Percentiles rank a stretch among this genome's conserved stretches.
Evolutionary conservation across 2,329 filamentous ascomycete genomes (phyloP).

Genomic region (Colletotrichum sp.): DNA sequence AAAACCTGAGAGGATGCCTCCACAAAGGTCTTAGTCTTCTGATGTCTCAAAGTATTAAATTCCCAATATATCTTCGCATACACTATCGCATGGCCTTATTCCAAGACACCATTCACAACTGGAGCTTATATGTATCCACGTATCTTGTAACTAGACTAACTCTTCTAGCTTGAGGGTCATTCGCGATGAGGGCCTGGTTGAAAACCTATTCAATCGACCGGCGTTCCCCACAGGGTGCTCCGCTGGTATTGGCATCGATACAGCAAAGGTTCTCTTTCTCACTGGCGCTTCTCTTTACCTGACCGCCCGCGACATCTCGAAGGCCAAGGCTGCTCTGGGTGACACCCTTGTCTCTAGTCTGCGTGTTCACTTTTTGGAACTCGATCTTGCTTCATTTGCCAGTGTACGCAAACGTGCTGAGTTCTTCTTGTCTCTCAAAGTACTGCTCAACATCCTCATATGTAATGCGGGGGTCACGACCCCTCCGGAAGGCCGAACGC

Average conservation of each 20-base stretch:
- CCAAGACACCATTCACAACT: not conserved
- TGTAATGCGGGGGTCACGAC: constrained; percentile 38
- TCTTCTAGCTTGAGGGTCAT: not conserved
- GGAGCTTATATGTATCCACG: fast-evolving
- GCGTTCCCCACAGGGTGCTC: constrained; percentile 38
- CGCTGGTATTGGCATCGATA: constrained; percentile 47
- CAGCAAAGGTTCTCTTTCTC: constrained; percentile 26
- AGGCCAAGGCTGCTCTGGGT: constrained; percentile 31
- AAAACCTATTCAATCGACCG: not conserved
- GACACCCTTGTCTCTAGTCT: constrained; percentile 11
- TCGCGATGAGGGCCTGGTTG: constrained; percentile 1
- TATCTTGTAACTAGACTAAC: not conserved
- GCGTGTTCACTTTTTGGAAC: not conserved
- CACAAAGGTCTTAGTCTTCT: too few species aligned
- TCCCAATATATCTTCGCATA: not conserved
- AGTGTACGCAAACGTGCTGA: constrained; percentile 28
- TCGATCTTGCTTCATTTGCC: constrained; percentile 4
- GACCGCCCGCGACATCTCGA: constrained; percentile 37
- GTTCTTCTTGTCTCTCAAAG: constrained; percentile 23
- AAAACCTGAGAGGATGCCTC: too few species aligned
- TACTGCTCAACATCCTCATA: constrained; percentile 35
- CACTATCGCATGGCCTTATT: not conserved
- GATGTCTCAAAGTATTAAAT: not conserved
- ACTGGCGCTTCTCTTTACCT: constrained; percentile 22
- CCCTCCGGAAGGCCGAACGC: not conserved